These are phyloP conservation scores for Kluyveromyces siamensis DNA, from an alignment of 805 yeast genomes.

Conservation along the genomic window DNA sequence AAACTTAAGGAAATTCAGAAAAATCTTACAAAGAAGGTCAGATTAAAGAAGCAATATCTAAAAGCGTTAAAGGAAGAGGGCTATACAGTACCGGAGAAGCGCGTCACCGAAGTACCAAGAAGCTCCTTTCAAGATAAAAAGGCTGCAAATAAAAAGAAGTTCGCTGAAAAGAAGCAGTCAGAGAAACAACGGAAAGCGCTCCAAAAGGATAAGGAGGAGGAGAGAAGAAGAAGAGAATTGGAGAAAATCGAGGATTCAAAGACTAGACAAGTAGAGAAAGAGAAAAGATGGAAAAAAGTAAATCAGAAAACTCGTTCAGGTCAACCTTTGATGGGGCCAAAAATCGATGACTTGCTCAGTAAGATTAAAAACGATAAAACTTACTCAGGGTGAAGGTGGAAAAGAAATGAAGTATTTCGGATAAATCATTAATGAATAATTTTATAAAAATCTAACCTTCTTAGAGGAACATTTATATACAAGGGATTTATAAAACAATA, in stretches of 20 bases:
- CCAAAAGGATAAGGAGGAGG: slow-evolving; percentile 23
- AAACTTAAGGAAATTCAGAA: slow-evolving; percentile 59
- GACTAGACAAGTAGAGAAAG: slow-evolving; percentile 34
- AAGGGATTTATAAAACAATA: neutral
- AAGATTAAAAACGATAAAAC: slow-evolving; percentile 52
- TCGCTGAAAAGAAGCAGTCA: slow-evolving; percentile 29
- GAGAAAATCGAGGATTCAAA: slow-evolving; percentile 26
- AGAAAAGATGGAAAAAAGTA: slow-evolving; percentile 36
- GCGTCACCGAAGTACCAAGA: slow-evolving; percentile 7
- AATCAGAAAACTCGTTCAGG: slow-evolving; percentile 59
- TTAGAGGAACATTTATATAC: slow-evolving; percentile 2
- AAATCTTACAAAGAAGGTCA: slow-evolving; percentile 70
- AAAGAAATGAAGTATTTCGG: neutral
- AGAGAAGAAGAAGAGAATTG: slow-evolving; percentile 37
- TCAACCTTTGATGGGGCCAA: slow-evolving; percentile 87
- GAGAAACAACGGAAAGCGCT: slow-evolving; percentile 29
- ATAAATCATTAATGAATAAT: neutral
- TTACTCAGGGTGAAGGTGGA: slow-evolving; percentile 12
- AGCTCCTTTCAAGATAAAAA: slow-evolving; percentile 13
- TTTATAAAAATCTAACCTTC: neutral
- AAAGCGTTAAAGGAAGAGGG: slow-evolving; percentile 72
- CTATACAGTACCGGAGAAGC: slow-evolving; percentile 39
- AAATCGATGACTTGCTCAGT: slow-evolving; percentile 68
- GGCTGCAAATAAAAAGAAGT: slow-evolving; percentile 19
- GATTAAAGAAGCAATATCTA: slow-evolving; percentile 73